phyloP scores from a whole-genome alignment of 768 basidiomycete genomes.

The Phanerochaete sordida region DNA sequence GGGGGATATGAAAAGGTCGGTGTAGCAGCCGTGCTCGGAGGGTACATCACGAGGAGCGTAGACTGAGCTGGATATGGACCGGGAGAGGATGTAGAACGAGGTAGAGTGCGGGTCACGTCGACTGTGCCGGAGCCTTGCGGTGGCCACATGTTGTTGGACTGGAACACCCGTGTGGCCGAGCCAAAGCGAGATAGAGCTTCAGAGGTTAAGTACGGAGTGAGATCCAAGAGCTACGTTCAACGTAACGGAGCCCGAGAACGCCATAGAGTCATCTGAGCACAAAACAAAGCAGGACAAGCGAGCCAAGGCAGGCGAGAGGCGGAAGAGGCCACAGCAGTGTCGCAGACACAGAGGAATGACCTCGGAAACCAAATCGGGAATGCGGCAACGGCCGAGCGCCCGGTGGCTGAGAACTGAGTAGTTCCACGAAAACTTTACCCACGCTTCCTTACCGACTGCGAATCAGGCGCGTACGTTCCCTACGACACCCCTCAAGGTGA shows the following conservation, averaged over 20 bases:
- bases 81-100: conserved; percentile 2
- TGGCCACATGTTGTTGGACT: conserved; percentile 10
- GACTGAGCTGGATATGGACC: not conserved
- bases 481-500: conserved; percentile 37
- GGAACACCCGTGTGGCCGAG: conserved; percentile 2
- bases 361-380: conserved; percentile 9
- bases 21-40: not conserved
- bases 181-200: not conserved
- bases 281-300: not conserved
- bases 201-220: not conserved
- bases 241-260: not conserved
- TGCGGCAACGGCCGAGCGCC: conserved; percentile 27
- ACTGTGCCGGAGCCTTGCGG: conserved; percentile 7
- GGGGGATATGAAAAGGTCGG: conserved; percentile 2
- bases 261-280: not conserved
- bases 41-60: not conserved
- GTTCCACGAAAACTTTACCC: conserved; percentile 30
- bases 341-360: not conserved
- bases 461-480: conserved; percentile 25
- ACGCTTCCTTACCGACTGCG: conserved; percentile 19
- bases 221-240: not conserved
- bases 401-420: conserved; percentile 43
- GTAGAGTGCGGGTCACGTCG: not conserved
- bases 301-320: not conserved
- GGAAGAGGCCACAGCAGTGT: conserved; percentile 9